Conservation (phyloP, 768 basidiomycete species). For the Termitomyces sp. region DNA sequence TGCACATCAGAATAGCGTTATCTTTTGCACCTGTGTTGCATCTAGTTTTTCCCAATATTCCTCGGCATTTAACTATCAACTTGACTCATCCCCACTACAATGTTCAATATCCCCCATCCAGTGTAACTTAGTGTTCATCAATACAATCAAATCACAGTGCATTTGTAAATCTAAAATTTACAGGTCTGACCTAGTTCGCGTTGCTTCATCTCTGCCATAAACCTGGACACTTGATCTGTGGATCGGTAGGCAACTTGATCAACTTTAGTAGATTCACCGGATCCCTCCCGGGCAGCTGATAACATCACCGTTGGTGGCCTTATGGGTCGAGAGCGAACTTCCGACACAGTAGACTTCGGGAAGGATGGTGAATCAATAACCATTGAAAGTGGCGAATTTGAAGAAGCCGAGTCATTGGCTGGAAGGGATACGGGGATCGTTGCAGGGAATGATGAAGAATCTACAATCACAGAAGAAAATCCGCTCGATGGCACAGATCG, state of each 20-base stretch:
- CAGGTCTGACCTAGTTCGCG: not conserved
- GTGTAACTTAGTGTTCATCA: constrained; percentile 18
- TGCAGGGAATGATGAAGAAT: constrained; percentile 33
- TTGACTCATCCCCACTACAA: constrained; percentile 7
- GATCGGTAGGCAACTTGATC: not conserved
- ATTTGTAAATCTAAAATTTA: not conserved
- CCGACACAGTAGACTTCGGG: not conserved
- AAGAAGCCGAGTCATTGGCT: not conserved
- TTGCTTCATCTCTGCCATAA: constrained; percentile 25
- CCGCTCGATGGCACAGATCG: constrained; percentile 5
- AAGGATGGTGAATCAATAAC: constrained; percentile 17
- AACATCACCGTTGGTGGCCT: constrained; percentile 7
- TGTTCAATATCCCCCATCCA: constrained; percentile 15
- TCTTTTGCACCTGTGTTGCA: constrained; percentile 1
- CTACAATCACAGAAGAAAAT: constrained; percentile 26
- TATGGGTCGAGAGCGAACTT: constrained; percentile 1
- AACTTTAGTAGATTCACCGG: not conserved
- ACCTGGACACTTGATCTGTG: constrained; percentile 22
- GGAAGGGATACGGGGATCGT: constrained; percentile 8
- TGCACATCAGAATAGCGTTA: constrained; percentile 3
- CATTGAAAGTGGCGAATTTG: constrained; percentile 2
- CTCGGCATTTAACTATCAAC: constrained; percentile 5
- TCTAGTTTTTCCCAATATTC: constrained; percentile 5
- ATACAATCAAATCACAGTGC: constrained; percentile 15
- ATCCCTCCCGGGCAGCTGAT: constrained; percentile 5